Evolutionary conservation across 768 basidiomycete species (phyloP), one percentile per base, ranked within the genome.

Genomic region (Psilocybe cyanescens): DNA sequence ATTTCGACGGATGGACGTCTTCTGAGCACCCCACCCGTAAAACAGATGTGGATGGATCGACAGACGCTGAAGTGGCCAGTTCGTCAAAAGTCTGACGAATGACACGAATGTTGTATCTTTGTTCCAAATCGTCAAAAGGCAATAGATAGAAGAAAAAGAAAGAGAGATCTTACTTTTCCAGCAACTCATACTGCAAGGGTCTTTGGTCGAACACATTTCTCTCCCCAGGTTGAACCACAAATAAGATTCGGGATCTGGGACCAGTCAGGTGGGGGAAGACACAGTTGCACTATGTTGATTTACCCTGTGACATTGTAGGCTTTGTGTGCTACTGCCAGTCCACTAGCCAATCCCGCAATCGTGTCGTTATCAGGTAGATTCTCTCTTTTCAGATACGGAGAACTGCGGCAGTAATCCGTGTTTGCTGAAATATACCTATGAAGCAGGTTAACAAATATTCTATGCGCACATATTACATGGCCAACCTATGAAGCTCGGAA

Each of bases 131-230:
- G 55, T 33, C 55, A 29, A 50, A n/a, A 53, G 35, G 16, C 55
- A 33, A 14, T 33, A 35, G 6, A 29, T 33, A 35, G 7, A 29
- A 29, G 12, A 8, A 5, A 17, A 54, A 19, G 35, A 24, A 9
- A 17, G 12, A 5, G 31, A 6, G 11, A 14, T 75, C 83, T 51
- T 70, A 95, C 95, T 75, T 84, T 68, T 94, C 87, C 0, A 94
- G 73, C 0, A 99, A 79, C 62, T 94, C 89, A 63, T 94, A 97
- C 74, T 99, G 94, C 24, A 99, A 75, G 79, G 83, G 86, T 12
- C 90, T 82, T 72, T 99, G 97, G 73, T 99, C 97, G 71, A 98
- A 99, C 4, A 97, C 85, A 74, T 99, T 99, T 39, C 96, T 83
- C 72, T 99, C 97, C 45, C 86, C 84, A 3, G 86, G 82, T 68